These are phyloP conservation scores for Paecilomyces formosus DNA, from an alignment of 2,329 filamentous ascomycete species.

Conservation along the genomic window DNA sequence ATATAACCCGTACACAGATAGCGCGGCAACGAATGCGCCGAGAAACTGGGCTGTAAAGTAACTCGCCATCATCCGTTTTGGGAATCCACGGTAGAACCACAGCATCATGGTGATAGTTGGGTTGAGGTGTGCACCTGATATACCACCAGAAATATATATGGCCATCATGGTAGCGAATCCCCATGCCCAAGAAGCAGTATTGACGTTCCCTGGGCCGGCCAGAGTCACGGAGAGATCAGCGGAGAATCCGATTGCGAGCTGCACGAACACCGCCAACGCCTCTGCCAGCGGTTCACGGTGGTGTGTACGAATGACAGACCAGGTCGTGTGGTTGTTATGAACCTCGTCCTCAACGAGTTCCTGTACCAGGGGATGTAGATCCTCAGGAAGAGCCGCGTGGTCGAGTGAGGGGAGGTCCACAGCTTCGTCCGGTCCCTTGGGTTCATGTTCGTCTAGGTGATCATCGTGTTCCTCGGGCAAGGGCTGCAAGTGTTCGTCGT, in stretches of 20 bases:
- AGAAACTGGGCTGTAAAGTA: conserved; percentile 48
- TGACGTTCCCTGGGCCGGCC: conserved; percentile 33
- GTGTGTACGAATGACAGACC: conserved; percentile 44
- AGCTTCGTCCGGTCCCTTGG: conserved; percentile 5
- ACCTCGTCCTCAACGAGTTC: conserved; percentile 40
- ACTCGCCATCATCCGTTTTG: conserved; percentile 42
- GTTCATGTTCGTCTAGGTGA: conserved; percentile 5
- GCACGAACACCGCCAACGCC: conserved; percentile 39
- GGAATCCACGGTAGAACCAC: conserved; percentile 47
- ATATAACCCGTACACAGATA: conserved; percentile 41
- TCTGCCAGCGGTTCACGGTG: conserved; percentile 50
- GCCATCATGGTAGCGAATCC: conserved; percentile 48
- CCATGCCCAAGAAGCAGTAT: conserved; percentile 43
- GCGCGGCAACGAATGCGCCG: conserved; percentile 43
- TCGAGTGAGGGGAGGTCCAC: conserved; percentile 15
- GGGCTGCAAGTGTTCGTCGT: conserved; percentile 13
- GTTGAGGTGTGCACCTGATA: conserved; percentile 42
- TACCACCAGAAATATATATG: conserved; percentile 42
- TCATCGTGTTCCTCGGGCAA: conserved; percentile 11
- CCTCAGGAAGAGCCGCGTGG: conserved; percentile 30
- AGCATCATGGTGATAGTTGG: conserved; percentile 38
- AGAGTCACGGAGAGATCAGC: conserved; percentile 41
- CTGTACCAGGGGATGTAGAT: conserved; percentile 39
- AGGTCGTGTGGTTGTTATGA: conserved; percentile 41
- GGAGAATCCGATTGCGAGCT: conserved; percentile 43